Base-by-base conservation (phyloP, 2,329 filamentous ascomycete species). In the Phyllosticta paracitricarpa region DNA sequence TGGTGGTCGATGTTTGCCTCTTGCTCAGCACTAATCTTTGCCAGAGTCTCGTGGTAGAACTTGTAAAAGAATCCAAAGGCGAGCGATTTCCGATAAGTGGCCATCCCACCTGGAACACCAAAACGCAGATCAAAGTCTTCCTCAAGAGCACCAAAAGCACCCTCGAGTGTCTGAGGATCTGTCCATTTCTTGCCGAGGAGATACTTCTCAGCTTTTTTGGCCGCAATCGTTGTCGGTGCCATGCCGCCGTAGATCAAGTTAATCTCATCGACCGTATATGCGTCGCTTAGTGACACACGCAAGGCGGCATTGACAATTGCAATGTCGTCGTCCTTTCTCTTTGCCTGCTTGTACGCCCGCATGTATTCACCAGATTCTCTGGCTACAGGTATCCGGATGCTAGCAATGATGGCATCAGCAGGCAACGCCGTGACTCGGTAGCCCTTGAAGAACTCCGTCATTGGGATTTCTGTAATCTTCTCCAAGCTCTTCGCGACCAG, bases 301-400 rank as follows among this genome's bases (percentile, higher is more conserved):
- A 97, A 75, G 1, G 93, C 91, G 28, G 89, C 86, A 56, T 95
- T 97, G 25, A 97, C 94, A 68, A 99, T 97, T 2, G 94, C 94
- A 71, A 99, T 97, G 71, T 99, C 94, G 68, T 99, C 94, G 68
- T 99, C 94, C 71, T 97, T 97, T 66, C 94, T 81, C 79, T 99
- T 99, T 0, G 94, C 86, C 73, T 97, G 93, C 75, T 99, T 99
- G 76, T 97, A 97, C 0, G 93, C 87, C 53, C 89, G 84, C 72
- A 96, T 88, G 70, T 87, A 91, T 71, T 97, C 94, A 3, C 89
- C 87, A 68, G 87, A 88, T 59, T 85, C 81, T 2, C 80, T 80
- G 0, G 89, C 88, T 2, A 89, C 77, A 0, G 94, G 94, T 54
- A 99, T 90, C n/a, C 88, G 84, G 64, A 99, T 87, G 52, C 87